Conservation (phyloP, 106 monocot genomes). For the Dendrobium nobile region DNA sequence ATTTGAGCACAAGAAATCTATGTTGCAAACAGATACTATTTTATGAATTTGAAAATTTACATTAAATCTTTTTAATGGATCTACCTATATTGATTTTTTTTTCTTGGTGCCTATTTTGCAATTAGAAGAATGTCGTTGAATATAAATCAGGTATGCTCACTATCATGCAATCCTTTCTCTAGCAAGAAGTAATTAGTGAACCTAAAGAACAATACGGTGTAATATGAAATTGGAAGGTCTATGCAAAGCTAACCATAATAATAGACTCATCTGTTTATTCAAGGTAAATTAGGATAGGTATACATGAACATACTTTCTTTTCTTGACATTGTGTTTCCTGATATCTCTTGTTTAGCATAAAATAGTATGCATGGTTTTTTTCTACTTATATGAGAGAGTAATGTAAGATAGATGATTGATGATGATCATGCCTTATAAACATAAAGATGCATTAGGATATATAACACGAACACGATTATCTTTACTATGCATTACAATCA, state of each 20-base stretch:
- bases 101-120: background rate
- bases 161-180: background rate
- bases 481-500: background rate
- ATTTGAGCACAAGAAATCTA: too few species aligned
- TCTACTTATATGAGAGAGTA: background rate
- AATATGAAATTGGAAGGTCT: background rate
- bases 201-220: background rate
- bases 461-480: background rate
- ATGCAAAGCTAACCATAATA: background rate
- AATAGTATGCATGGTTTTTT: background rate
- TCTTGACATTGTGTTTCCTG: background rate
- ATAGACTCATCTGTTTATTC: background rate
- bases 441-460: background rate
- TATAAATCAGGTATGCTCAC: background rate
- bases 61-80: background rate
- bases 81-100: background rate
- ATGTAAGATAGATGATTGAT: background rate
- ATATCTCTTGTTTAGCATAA: background rate
- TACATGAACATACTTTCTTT: background rate
- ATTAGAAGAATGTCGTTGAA: background rate
- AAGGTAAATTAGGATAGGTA: background rate
- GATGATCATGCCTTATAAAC: background rate
- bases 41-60: background rate
- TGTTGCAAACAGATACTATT: background rate
- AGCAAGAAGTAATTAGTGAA: background rate